A percentile compares a stretch with the other conserved stretches of the same genome.
Conservation (phyloP, 2,329 filamentous ascomycete genomes). For the Herpotrichia juniperi region DNA sequence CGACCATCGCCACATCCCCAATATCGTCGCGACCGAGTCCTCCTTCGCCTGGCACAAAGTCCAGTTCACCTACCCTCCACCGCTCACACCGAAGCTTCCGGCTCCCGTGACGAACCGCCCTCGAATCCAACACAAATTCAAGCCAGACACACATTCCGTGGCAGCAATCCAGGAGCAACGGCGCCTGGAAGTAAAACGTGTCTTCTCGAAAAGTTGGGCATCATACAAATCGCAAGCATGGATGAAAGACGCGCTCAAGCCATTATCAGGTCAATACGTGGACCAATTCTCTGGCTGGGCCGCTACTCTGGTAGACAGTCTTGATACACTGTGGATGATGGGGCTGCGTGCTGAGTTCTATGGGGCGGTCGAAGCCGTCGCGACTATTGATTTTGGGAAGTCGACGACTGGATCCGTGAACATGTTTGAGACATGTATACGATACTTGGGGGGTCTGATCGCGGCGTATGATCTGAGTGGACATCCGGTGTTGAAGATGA, state of each 20-base stretch:
- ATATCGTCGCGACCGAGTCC: conserved; percentile 29
- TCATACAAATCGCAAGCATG: conserved; percentile 69
- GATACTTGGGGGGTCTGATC: conserved; percentile 84
- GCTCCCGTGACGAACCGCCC: conserved; percentile 34
- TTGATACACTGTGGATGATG: conserved; percentile 87
- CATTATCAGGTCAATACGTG: conserved; percentile 58
- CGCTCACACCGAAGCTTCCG: conserved; percentile 34
- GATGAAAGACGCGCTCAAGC: conserved; percentile 68
- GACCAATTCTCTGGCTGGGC: conserved; percentile 72
- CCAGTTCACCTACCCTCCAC: conserved; percentile 32
- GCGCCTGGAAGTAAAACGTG: conserved; percentile 32
- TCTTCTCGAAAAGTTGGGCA: conserved; percentile 54
- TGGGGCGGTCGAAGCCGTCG: conserved; percentile 72
- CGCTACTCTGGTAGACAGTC: conserved; percentile 67
- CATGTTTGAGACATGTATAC: conserved; percentile 91
- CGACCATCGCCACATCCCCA: conserved; percentile 25
- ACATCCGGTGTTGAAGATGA: conserved; percentile 72
- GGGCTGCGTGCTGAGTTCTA: conserved; percentile 79
- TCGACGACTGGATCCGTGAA: conserved; percentile 73
- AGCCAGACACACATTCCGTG: conserved; percentile 19
- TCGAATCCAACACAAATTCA: conserved; percentile 40
- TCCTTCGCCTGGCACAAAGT: conserved; percentile 41
- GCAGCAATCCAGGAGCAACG: conserved; percentile 31
- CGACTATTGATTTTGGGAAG: conserved; percentile 82
- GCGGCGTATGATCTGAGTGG: conserved; percentile 86